A percentile compares a stretch with the other conserved stretches of the same genome.
These are phyloP conservation scores for Laburnicola sp. DNA, from an alignment of 2,329 filamentous ascomycete genomes.

Conservation along the genomic window DNA sequence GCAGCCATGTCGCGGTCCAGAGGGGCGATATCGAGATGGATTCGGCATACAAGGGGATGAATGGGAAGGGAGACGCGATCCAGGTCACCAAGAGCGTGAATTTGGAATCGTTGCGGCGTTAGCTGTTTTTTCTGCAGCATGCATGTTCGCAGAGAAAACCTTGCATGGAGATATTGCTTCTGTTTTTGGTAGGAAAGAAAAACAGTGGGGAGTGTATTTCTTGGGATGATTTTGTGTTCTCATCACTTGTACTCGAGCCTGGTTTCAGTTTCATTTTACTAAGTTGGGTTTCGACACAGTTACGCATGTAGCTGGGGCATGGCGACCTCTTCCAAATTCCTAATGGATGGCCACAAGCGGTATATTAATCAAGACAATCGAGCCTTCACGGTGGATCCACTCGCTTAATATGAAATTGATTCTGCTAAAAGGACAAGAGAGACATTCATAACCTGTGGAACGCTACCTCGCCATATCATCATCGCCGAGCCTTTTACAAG, in stretches of 20 bases:
- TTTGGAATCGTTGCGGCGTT: slow-evolving; percentile 7
- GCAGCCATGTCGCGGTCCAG: slow-evolving; percentile 7
- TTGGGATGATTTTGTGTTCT: too few species aligned
- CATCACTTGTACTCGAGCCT: too few species aligned
- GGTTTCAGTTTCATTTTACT: too few species aligned
- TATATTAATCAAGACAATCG: neutral
- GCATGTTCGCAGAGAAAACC: too few species aligned
- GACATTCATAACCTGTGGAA: too few species aligned
- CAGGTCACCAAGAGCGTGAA: slow-evolving; percentile 9
- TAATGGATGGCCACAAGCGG: too few species aligned
- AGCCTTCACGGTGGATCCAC: neutral
- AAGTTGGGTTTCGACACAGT: too few species aligned
- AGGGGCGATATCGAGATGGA: slow-evolving; percentile 11
- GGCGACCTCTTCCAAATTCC: too few species aligned
- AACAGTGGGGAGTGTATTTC: too few species aligned
- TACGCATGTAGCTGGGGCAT: too few species aligned
- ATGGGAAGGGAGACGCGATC: slow-evolving; percentile 8
- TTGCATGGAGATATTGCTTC: too few species aligned
- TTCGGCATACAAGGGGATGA: slow-evolving; percentile 4
- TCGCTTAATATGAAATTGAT: neutral
- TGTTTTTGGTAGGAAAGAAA: too few species aligned
- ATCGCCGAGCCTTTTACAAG: neutral
- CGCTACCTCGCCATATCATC: neutral
- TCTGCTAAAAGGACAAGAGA: neutral
- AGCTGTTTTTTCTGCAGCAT: slow-evolving; percentile 1